Percentiles rank a stretch among this genome's conserved stretches.
Conservation (phyloP, 2,329 filamentous ascomycete genomes). For the Fusarium sp. region DNA sequence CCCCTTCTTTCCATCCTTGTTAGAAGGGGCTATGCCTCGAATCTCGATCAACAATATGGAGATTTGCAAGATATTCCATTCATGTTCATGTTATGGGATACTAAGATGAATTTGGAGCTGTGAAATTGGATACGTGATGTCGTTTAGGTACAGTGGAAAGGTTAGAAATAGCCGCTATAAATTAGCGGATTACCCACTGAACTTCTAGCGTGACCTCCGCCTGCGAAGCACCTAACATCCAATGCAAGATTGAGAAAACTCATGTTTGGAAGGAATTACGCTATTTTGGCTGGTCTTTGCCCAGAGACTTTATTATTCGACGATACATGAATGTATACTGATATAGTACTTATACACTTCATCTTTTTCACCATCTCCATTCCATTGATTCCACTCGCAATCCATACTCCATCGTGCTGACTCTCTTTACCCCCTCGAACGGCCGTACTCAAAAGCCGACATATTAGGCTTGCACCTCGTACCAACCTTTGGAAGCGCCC, state of each 20-base stretch:
- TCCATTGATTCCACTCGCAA: not conserved
- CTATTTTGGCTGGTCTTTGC: not conserved
- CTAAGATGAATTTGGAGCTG: too few relatives aligned
- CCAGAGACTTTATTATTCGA: not conserved
- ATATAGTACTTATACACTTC: not conserved
- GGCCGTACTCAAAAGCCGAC: slow-evolving; percentile 21
- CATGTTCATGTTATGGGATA: too few relatives aligned
- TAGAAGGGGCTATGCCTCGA: too few relatives aligned
- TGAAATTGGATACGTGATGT: too few relatives aligned
- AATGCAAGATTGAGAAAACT: too few relatives aligned
- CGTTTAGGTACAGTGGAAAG: not conserved
- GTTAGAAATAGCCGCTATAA: not conserved
- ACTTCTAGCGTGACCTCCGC: not conserved
- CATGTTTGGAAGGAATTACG: too few relatives aligned
- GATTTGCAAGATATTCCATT: too few relatives aligned
- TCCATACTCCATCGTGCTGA: too few relatives aligned
- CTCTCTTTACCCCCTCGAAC: not conserved
- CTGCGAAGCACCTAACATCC: not conserved
- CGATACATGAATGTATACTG: not conserved
- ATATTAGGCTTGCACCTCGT: slow-evolving; percentile 19
- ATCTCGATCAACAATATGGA: too few relatives aligned
- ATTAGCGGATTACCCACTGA: too few relatives aligned
- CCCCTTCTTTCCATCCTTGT: too few relatives aligned
- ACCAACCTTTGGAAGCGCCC: slow-evolving; percentile 10
- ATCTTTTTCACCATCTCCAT: not conserved